Evolutionary conservation across 805 yeast genomes (phyloP).

Genomic region (Candida jianshihensis): DNA sequence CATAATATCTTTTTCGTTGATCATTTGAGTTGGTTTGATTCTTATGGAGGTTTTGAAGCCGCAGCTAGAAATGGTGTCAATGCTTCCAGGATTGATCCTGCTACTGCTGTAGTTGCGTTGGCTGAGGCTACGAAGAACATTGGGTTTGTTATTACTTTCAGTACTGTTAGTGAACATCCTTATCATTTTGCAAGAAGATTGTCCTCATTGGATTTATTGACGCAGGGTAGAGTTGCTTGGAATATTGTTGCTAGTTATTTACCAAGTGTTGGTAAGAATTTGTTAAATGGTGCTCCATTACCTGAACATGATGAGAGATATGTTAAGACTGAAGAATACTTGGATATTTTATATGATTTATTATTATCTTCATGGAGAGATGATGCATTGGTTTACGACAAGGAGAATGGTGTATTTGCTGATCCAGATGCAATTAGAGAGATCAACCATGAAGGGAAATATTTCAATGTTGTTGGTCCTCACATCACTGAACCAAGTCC

Average conservation of each 20-base stretch:
- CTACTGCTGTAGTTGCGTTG: constrained; percentile 29
- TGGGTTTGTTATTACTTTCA: constrained; percentile 31
- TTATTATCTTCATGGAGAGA: constrained; percentile 33
- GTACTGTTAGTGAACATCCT: constrained; percentile 35
- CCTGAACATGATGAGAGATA: constrained; percentile 35
- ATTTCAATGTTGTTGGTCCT: no score
- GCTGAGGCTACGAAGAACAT: constrained; percentile 31
- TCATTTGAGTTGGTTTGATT: constrained; percentile 31
- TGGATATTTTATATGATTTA: constrained; percentile 30
- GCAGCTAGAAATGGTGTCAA: constrained; percentile 20
- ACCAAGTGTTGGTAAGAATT: constrained; percentile 30
- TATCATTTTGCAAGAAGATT: constrained; percentile 32
- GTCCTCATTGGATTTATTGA: constrained; percentile 34
- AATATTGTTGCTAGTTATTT: constrained; percentile 34
- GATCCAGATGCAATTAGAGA: constrained; percentile 31
- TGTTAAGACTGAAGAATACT: constrained; percentile 29
- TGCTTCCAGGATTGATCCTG: constrained; percentile 26
- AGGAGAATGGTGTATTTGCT: constrained; percentile 19
- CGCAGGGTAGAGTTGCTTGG: constrained; percentile 36
- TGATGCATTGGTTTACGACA: constrained; percentile 22
- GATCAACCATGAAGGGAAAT: constrained; percentile 32
- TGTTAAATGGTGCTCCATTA: constrained; percentile 27
- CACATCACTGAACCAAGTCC: constrained; percentile 34
- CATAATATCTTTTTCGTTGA: constrained; percentile 31
- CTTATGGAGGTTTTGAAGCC: constrained; percentile 28